phyloP scores from a whole-genome alignment of 257 asterid genomes.

The Avicennia marina region DNA sequence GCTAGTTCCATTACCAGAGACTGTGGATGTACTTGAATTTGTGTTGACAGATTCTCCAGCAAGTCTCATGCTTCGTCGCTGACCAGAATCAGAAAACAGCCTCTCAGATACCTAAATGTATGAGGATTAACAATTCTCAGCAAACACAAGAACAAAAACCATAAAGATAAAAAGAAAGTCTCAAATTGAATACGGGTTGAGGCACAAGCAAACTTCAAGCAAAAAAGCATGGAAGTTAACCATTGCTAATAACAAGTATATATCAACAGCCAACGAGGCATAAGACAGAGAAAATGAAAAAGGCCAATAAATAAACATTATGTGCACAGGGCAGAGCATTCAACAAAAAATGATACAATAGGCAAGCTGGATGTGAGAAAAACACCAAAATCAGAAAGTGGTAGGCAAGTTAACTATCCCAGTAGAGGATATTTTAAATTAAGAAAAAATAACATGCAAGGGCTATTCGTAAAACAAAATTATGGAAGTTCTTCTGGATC shows the following conservation, averaged over 20 bases:
- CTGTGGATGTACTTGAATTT: conserved; percentile 40
- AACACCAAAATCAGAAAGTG: neutral
- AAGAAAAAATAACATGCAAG: neutral
- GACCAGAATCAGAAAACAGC: conserved; percentile 88
- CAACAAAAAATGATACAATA: conserved; percentile 1
- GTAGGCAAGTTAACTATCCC: too few species aligned
- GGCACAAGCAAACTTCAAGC: conserved; percentile 6
- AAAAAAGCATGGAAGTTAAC: conserved; percentile 9
- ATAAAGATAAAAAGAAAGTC: neutral
- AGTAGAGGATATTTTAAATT: neutral
- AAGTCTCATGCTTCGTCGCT: conserved; percentile 88
- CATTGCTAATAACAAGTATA: too few species aligned
- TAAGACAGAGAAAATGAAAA: too few species aligned
- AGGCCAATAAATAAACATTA: too few species aligned
- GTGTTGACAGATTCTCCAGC: conserved; percentile 71
- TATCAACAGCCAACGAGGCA: too few species aligned
- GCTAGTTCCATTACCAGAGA: conserved; percentile 65
- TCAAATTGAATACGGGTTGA: neutral
- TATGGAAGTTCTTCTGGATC: neutral
- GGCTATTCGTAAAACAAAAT: neutral
- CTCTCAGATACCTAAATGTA: conserved; percentile 85
- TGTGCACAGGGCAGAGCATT: neutral
- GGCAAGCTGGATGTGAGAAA: conserved; percentile 1
- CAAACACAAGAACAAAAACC: neutral
- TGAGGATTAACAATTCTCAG: conserved; percentile 25